Percentiles rank a stretch among this genome's conserved stretches.
Evolutionary conservation across 192 early-diverging fungal genomes (phyloP).

Genomic region (Mortierella antarctica): DNA sequence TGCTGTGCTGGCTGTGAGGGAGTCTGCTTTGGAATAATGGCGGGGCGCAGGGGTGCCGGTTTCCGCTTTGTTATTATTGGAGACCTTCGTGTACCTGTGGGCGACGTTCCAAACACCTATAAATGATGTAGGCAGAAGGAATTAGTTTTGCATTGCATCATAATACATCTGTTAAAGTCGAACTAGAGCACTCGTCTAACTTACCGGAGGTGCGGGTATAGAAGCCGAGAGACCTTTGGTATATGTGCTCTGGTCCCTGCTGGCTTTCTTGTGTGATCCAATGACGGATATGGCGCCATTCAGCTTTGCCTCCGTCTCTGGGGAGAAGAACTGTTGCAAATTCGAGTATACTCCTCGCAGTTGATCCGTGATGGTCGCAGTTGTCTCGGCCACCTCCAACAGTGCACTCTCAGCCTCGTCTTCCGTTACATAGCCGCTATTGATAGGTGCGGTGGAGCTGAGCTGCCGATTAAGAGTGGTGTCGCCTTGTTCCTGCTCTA

Average conservation of each 20-base stretch:
- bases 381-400: constrained; percentile 31
- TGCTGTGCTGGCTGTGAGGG: background rate
- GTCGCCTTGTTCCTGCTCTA: background rate
- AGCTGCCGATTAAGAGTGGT: background rate
- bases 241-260: background rate
- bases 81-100: constrained; percentile 3
- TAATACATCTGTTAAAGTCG: background rate
- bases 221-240: background rate
- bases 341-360: constrained; percentile 37
- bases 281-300: constrained; percentile 24
- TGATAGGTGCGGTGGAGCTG: constrained; percentile 6
- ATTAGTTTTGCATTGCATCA: background rate
- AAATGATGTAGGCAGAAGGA: background rate
- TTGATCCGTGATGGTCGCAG: constrained; percentile 28
- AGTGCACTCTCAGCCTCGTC: constrained; percentile 20
- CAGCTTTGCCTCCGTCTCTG: constrained; percentile 42
- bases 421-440: background rate
- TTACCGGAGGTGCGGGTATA: constrained; percentile 25
- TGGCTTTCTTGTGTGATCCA: constrained; percentile 17
- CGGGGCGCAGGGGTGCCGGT: constrained; percentile 16
- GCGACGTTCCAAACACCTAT: constrained; percentile 18
- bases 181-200: background rate
- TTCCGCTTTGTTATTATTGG: constrained; percentile 15
- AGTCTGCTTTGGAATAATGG: background rate
- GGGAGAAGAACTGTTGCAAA: constrained; percentile 43